These are phyloP conservation scores for Trichoderma citrinoviride DNA, from an alignment of 2,329 filamentous ascomycete genomes.

Conservation along the genomic window DNA sequence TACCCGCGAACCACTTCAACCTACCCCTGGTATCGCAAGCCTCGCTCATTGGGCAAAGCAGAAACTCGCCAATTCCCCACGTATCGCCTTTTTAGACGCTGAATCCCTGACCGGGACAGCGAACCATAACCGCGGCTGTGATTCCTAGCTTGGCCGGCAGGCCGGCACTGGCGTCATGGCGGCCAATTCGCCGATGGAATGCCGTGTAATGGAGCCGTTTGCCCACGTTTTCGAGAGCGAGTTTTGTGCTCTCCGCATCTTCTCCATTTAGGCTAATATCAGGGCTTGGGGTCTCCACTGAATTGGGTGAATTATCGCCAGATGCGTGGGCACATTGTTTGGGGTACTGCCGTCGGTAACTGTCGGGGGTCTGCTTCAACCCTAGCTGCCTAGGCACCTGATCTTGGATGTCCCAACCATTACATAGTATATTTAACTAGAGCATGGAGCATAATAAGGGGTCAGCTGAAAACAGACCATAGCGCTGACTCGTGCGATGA, in stretches of 20 bases:
- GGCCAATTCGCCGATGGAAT: conserved; percentile 17
- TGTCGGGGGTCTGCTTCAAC: not conserved
- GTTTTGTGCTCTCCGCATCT: conserved; percentile 9
- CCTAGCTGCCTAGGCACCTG: not conserved
- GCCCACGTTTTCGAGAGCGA: not conserved
- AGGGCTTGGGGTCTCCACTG: conserved; percentile 6
- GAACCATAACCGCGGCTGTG: conserved; percentile 4
- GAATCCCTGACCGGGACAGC: conserved; percentile 5
- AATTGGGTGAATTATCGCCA: conserved; percentile 16
- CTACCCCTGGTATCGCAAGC: not conserved
- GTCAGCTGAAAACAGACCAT: not conserved
- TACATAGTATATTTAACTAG: not conserved
- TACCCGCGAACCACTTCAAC: not conserved
- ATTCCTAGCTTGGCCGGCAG: conserved; percentile 8
- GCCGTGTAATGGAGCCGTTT: conserved; percentile 5
- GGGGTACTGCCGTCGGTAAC: not conserved
- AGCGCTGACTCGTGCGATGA: conserved; percentile 1
- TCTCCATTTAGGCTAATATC: conserved; percentile 11
- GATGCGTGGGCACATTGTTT: not conserved
- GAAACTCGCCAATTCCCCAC: conserved; percentile 1
- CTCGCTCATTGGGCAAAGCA: not conserved
- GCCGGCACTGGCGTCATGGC: conserved; percentile 16
- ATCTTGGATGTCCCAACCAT: not conserved
- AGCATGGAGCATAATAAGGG: not conserved
- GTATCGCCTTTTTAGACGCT: not conserved